phyloP scores from a whole-genome alignment of 257 asterid species.

The Rhazya stricta region DNA sequence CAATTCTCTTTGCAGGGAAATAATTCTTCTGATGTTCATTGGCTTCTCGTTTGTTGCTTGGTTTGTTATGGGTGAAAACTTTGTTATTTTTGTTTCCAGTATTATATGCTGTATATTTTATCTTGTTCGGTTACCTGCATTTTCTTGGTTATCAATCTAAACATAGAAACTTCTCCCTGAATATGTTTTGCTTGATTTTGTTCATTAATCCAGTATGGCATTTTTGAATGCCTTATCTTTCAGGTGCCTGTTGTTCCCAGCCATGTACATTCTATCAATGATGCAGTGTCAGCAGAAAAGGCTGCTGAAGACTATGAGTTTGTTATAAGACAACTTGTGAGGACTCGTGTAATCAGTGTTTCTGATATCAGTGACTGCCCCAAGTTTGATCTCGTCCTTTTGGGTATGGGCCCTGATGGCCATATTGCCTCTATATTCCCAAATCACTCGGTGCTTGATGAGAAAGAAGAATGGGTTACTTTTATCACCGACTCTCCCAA shows the following conservation, averaged over 20 bases:
- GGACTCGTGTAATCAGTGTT: constrained; percentile 58
- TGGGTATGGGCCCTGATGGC: constrained; percentile 68
- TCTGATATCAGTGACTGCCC: constrained; percentile 56
- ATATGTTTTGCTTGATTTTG: background rate
- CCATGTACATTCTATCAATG: constrained; percentile 79
- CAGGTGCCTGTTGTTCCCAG: constrained; percentile 84
- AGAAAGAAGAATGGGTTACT: constrained; percentile 58
- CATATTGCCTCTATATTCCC: constrained; percentile 65
- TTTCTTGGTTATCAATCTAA: constrained; percentile 5
- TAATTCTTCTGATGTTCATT: background rate
- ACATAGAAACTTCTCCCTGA: background rate
- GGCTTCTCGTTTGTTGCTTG: background rate
- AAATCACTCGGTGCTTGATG: constrained; percentile 30
- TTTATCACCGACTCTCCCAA: constrained; percentile 59
- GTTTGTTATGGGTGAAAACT: background rate
- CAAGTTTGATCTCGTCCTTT: constrained; percentile 56
- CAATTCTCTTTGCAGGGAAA: constrained; percentile 1
- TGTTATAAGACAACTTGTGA: constrained; percentile 73
- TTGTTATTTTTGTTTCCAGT: background rate
- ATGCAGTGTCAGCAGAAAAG: constrained; percentile 68
- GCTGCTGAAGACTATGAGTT: constrained; percentile 87
- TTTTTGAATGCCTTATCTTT: constrained; percentile 3
- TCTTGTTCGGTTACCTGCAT: background rate
- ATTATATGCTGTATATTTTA: background rate
- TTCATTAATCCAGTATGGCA: background rate